Evolutionary conservation across 164 flowering plant species (phyloP).

Genomic region (Vitis rupestris): DNA sequence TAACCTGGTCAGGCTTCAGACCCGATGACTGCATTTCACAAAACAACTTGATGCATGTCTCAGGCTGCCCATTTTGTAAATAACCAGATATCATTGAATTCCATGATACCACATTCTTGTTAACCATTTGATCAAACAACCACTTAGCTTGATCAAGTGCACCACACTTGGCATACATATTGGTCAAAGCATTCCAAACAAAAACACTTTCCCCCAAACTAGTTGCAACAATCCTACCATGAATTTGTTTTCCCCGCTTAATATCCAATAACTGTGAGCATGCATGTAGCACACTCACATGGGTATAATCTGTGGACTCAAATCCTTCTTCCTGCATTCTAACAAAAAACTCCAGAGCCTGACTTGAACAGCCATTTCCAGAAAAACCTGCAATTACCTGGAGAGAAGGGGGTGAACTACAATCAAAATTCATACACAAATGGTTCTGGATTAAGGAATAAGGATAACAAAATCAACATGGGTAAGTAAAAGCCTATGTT

Average conservation of each 20-base stretch:
- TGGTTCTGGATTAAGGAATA: too few species aligned
- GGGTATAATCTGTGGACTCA: slow-evolving; percentile 35
- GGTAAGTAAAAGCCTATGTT: too few species aligned
- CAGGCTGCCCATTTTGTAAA: slow-evolving; percentile 35
- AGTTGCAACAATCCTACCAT: slow-evolving; percentile 36
- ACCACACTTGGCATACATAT: slow-evolving; percentile 63
- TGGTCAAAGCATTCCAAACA: slow-evolving; percentile 49
- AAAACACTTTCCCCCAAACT: slow-evolving; percentile 31
- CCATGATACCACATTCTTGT: slow-evolving; percentile 42
- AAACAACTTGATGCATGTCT: slow-evolving; percentile 43
- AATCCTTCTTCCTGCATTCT: slow-evolving; percentile 42
- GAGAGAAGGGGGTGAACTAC: too few species aligned
- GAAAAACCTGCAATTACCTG: slow-evolving; percentile 21
- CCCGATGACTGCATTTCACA: slow-evolving; percentile 31
- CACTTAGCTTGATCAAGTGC: slow-evolving; percentile 38
- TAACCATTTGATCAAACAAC: slow-evolving; percentile 40
- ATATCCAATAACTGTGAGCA: slow-evolving; percentile 42
- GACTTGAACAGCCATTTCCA: slow-evolving; percentile 20
- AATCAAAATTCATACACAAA: too few species aligned
- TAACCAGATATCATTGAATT: slow-evolving; percentile 44
- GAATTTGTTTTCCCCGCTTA: slow-evolving; percentile 50
- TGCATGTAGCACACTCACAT: slow-evolving; percentile 44
- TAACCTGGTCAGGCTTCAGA: slow-evolving; percentile 45
- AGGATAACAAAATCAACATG: too few species aligned
- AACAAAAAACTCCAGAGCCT: slow-evolving; percentile 30